phyloP scores from a whole-genome alignment of 129 eudicot genomes.

The Apium graveolens region DNA sequence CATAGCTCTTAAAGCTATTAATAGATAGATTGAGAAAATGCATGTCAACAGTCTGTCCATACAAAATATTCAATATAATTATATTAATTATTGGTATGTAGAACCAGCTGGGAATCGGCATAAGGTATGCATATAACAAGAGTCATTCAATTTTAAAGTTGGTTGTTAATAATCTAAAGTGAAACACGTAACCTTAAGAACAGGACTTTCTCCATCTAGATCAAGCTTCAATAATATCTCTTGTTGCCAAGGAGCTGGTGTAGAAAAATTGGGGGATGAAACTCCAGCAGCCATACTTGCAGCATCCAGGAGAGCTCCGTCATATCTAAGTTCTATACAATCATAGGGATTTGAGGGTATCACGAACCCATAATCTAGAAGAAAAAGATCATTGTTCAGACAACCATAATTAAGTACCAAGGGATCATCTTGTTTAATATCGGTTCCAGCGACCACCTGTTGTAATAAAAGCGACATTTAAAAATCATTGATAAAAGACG shows the following conservation, averaged over 20 bases:
- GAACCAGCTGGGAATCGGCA: not conserved
- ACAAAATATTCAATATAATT: not conserved
- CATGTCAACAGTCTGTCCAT: not conserved
- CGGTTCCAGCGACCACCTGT: conserved; percentile 71
- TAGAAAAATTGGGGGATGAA: conserved; percentile 73
- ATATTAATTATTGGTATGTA: not conserved
- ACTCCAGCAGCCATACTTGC: conserved; percentile 94
- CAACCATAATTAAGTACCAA: conserved; percentile 79
- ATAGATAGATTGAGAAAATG: not conserved
- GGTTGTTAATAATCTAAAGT: not conserved
- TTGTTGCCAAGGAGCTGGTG: conserved; percentile 84
- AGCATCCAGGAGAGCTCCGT: conserved; percentile 83
- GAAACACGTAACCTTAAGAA: conserved; percentile 53
- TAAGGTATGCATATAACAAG: not conserved
- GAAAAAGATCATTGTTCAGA: conserved; percentile 76
- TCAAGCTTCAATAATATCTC: conserved; percentile 47
- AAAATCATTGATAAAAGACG: not conserved
- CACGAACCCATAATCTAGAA: conserved; percentile 92
- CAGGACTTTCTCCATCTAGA: conserved; percentile 57
- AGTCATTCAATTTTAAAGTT: too few species aligned
- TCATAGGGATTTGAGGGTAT: conserved; percentile 72
- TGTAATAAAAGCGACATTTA: conserved; percentile 10
- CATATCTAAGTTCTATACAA: conserved; percentile 78
- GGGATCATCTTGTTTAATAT: conserved; percentile 52
- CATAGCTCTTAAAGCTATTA: not conserved